These are phyloP conservation scores for Lipomyces anomalus DNA, from an alignment of 805 yeast genomes.

Conservation along the genomic window DNA sequence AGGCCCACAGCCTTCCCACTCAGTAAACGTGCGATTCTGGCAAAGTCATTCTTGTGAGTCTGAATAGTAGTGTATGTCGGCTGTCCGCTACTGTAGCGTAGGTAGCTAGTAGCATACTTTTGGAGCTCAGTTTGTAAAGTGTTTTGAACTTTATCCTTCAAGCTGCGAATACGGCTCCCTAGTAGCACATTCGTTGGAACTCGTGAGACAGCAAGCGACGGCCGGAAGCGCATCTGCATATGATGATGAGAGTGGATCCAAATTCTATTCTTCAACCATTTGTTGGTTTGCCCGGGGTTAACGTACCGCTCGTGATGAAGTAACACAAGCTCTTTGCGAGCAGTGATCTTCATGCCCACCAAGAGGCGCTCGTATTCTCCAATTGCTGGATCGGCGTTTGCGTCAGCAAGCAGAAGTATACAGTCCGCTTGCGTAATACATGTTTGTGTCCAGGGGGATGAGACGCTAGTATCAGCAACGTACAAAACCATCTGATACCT, in stretches of 20 bases:
- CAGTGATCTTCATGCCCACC: conserved; percentile 70
- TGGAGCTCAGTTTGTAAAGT: conserved; percentile 31
- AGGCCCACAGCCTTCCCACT: conserved; percentile 93
- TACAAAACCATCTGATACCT: conserved; percentile 81
- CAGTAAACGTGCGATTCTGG: conserved; percentile 79
- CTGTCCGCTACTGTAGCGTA: conserved; percentile 21
- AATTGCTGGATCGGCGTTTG: conserved; percentile 59
- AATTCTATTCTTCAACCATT: conserved; percentile 76
- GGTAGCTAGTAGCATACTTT: conserved; percentile 24
- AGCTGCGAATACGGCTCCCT: conserved; percentile 16
- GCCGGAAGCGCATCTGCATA: conserved; percentile 55
- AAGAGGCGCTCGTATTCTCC: conserved; percentile 83
- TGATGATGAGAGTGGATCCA: conserved; percentile 97
- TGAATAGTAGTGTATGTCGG: conserved; percentile 36
- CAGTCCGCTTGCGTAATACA: conserved; percentile 96
- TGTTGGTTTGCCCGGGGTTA: conserved; percentile 74
- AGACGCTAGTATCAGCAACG: conserved; percentile 76
- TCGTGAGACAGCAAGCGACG: conserved; percentile 7
- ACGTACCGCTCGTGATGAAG: conserved; percentile 80
- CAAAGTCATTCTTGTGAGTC: conserved; percentile 78
- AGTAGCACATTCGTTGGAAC: conserved; percentile 9
- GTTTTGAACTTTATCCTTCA: conserved; percentile 32
- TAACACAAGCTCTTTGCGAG: conserved; percentile 79
- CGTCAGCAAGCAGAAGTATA: conserved; percentile 81
- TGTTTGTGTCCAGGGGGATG: conserved; percentile 84